Percentiles rank a stretch among this genome's conserved stretches.
phyloP scores from a whole-genome alignment of 805 yeast genomes.

The Sugiyamaella chiloensis region DNA sequence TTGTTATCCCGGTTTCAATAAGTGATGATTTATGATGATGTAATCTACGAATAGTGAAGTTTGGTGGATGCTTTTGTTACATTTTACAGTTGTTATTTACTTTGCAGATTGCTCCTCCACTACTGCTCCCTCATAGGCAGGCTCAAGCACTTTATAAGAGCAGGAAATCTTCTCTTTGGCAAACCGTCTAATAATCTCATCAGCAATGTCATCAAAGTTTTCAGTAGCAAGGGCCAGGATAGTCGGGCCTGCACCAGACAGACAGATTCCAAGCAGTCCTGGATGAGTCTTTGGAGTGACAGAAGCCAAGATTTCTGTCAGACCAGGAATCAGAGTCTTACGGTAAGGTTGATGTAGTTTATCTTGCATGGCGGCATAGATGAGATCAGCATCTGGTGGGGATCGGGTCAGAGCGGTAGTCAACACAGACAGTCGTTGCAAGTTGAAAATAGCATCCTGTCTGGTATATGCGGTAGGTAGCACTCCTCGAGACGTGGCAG shows the following conservation, averaged over 20 bases:
- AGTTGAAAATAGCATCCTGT: constrained; percentile 82
- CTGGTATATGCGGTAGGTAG: constrained; percentile 76
- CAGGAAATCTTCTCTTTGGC: constrained; percentile 64
- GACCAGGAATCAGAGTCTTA: constrained; percentile 85
- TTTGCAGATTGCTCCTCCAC: too few relatives aligned
- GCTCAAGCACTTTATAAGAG: constrained; percentile 77
- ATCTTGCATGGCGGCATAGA: constrained; percentile 95
- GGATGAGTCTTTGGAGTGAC: constrained; percentile 80
- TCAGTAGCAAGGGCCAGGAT: constrained; percentile 89
- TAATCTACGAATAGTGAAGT: too few relatives aligned
- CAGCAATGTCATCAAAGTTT: constrained; percentile 80
- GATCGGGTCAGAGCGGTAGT: constrained; percentile 87
- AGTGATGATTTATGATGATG: too few relatives aligned
- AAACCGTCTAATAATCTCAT: constrained; percentile 68
- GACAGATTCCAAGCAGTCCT: constrained; percentile 88
- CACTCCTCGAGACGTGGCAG: constrained; percentile 87
- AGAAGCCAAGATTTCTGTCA: constrained; percentile 70
- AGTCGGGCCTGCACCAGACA: constrained; percentile 98
- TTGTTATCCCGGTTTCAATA: too few relatives aligned
- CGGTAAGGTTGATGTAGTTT: constrained; percentile 97
- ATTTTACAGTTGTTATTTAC: too few relatives aligned
- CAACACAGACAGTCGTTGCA: constrained; percentile 88
- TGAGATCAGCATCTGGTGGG: constrained; percentile 76
- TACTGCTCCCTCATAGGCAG: constrained; percentile 84
- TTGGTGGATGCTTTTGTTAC: too few relatives aligned